Evolutionary conservation across 2,329 filamentous ascomycete genomes (phyloP), one percentile per base, ranked within the genome.

Genomic region (Talaromyces sp.): DNA sequence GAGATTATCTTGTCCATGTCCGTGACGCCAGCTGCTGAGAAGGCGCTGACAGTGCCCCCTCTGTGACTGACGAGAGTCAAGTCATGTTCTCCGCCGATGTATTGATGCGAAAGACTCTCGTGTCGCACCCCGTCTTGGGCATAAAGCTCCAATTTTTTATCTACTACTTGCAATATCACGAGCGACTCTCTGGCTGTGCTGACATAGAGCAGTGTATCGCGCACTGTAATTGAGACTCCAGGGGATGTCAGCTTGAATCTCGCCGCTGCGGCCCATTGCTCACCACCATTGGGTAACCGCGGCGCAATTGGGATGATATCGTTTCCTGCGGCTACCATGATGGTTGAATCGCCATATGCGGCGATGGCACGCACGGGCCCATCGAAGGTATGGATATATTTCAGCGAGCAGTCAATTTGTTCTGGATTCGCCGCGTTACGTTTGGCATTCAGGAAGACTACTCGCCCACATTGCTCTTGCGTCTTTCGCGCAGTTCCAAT

Each of bases 151-250:
- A 82, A 68, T 15, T 73, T 73, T 15, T 74, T 72, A n/a, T 76
- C 64, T 65, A 70, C 67, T 9, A 84, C 71, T 65, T 80, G 73
- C 43, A 83, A 80, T 25, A 82, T 78, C 35, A 84, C 73, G 11
- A 87, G 77, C 0, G 85, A 87, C 67, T 88, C 83, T 45, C 77
- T 74, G 2, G 79, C 73, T 0, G 85, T 88, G 1, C 85, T 83
- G 56, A 87, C 77, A 66, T 85, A 83, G 33, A 89, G 79, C 27
- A 80, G 78, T 1, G 78, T 75, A 2, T 75, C 74, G 9, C 77
- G 74, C 15, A 82, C 78, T 1, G 82, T 83, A 49, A 88, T 77
- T 8, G 83, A 79, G 7, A 84, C 75, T 3, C 81, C 85, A 1
- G 80, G 74, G 3, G 84, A 86, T 3, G 82, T 79, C 8, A 85